A percentile compares a stretch with the other conserved stretches of the same genome.
These are phyloP conservation scores for Tuber borchii DNA, from an alignment of 495 filamentous ascomycete genomes.

Conservation along the genomic window DNA sequence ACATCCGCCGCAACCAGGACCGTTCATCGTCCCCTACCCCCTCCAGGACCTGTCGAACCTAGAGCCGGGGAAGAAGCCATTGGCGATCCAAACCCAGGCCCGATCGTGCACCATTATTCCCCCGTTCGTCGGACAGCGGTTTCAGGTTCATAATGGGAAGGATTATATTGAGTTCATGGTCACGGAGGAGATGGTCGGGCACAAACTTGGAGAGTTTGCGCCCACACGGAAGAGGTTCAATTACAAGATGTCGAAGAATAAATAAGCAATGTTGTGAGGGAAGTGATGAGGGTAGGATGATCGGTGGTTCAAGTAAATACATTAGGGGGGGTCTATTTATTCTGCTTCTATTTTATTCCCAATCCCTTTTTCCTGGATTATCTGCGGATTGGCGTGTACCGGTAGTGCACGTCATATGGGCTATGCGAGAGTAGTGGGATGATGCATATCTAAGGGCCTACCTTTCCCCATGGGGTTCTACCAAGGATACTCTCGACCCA, in stretches of 20 bases:
- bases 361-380: background rate
- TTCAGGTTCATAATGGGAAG: constrained; percentile 95
- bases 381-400: background rate
- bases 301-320: background rate
- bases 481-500: constrained; percentile 29
- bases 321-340: background rate
- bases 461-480: constrained; percentile 20
- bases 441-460: background rate
- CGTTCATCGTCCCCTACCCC: constrained; percentile 24
- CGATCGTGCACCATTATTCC: constrained; percentile 89
- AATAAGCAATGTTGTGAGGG: constrained; percentile 45
- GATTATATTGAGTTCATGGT: constrained; percentile 78
- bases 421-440: background rate
- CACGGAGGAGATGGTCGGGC: constrained; percentile 96
- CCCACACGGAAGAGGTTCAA: constrained; percentile 78
- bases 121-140: constrained; percentile 88
- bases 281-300: background rate
- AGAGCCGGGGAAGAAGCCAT: constrained; percentile 50
- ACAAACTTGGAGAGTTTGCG: constrained; percentile 94
- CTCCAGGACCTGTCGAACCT: background rate
- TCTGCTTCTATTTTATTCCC: background rate
- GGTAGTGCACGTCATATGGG: background rate
- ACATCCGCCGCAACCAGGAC: constrained; percentile 15
- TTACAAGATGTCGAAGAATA: constrained; percentile 72
- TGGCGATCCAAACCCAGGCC: constrained; percentile 80